Evolutionary conservation across 768 basidiomycete genomes (phyloP).

Genomic region (Naganishia vaughanmartiniae): DNA sequence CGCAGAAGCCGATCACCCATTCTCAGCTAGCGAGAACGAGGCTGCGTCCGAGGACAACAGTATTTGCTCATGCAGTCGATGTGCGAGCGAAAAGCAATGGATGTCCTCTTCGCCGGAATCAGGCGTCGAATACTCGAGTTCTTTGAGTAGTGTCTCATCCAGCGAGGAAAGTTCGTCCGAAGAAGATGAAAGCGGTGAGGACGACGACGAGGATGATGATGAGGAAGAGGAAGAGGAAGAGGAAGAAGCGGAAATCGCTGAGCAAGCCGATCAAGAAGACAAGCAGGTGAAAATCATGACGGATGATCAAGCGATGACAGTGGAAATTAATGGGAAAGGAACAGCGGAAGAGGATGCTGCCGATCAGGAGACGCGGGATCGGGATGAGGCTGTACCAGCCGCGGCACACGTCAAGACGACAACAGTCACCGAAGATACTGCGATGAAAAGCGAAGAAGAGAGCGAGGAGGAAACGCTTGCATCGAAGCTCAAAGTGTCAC

Average conservation of each 20-base stretch:
- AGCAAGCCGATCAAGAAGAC: conserved; percentile 25
- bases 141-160: conserved; percentile 5
- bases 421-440: conserved; percentile 2
- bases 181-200: conserved; percentile 17
- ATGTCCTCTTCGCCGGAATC: conserved; percentile 16
- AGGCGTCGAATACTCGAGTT: conserved; percentile 10
- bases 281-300: not conserved
- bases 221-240: conserved; percentile 31
- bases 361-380: not conserved
- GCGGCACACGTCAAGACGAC: too few species aligned
- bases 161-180: conserved; percentile 8
- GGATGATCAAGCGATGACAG: not conserved
- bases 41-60: conserved; percentile 2
- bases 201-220: conserved; percentile 21
- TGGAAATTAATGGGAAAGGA: not conserved
- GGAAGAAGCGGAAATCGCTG: conserved; percentile 13
- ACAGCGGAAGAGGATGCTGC: conserved; percentile 13
- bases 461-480: conserved; percentile 28
- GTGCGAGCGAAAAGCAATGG: conserved; percentile 21
- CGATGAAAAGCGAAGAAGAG: conserved; percentile 23
- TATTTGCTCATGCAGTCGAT: conserved; percentile 15
- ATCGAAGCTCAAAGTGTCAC: conserved; percentile 21
- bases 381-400: not conserved
- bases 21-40: conserved; percentile 19
- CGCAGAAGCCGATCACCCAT: conserved; percentile 17